Conservation (phyloP, 2,329 filamentous ascomycete genomes). For the Diaporthe sp. region DNA sequence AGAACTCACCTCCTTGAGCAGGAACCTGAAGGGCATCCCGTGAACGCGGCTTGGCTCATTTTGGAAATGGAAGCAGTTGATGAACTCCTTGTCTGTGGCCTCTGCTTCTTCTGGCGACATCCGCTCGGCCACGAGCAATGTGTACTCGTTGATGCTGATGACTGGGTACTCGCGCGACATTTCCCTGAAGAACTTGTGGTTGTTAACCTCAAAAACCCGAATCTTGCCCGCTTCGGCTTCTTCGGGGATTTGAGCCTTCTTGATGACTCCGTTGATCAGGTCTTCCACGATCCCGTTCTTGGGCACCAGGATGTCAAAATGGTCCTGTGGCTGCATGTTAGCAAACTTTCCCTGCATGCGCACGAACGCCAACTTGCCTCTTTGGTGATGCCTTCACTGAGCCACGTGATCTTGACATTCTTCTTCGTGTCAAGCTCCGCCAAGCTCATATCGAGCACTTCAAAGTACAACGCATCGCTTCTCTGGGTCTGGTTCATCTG, state of each 20-base stretch:
- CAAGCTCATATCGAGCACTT: conserved; percentile 93
- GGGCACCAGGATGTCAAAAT: conserved; percentile 85
- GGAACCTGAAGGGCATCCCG: conserved; percentile 91
- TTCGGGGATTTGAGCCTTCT: conserved; percentile 83
- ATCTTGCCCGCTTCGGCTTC: conserved; percentile 79
- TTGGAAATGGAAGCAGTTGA: conserved; percentile 93
- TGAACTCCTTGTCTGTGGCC: conserved; percentile 68
- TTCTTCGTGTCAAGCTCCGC: conserved; percentile 96
- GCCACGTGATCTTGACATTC: conserved; percentile 83
- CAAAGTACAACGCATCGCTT: conserved; percentile 87
- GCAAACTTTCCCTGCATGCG: conserved; percentile 36
- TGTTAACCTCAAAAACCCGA: conserved; percentile 85
- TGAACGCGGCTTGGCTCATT: conserved; percentile 87
- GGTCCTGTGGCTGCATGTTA: conserved; percentile 68
- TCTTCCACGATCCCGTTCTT: conserved; percentile 88
- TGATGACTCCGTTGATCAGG: conserved; percentile 80
- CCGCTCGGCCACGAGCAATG: conserved; percentile 83
- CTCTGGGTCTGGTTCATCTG: conserved; percentile 80
- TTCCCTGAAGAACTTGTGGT: conserved; percentile 86
- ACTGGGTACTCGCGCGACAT: conserved; percentile 79
- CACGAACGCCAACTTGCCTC: conserved; percentile 71
- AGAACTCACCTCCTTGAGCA: conserved; percentile 79
- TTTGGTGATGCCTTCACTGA: conserved; percentile 92
- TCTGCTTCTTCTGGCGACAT: conserved; percentile 81
- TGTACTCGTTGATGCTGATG: conserved; percentile 88